Evolutionary conservation across 768 basidiomycete genomes (phyloP), one percentile per base, ranked within the genome.

Genomic region (Clavaria fumosa): DNA sequence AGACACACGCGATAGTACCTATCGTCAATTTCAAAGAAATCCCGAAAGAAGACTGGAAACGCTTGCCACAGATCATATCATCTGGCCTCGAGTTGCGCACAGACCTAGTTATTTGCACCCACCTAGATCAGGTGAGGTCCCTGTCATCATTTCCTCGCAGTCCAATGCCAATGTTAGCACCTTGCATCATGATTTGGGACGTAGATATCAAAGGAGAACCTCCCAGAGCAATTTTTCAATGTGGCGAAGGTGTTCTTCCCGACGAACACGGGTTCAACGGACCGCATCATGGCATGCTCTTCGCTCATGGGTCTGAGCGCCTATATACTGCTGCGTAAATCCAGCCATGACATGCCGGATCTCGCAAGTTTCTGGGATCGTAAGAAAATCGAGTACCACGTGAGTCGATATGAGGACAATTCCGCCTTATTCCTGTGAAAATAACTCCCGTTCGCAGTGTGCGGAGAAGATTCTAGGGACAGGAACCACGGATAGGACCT

Each of bases 11-110:
- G 6, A 23, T 37, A 12, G 36, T 37, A 9, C 36, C 36, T 6
- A 37, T 37, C 12, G 12, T 37, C n/a, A 37, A 11, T 20, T 28
- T 37, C 36, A 37, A 37, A 19, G 36, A 37, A 15, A 12, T 37
- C 12, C n/a, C 36, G 10, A 37, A 37, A 17, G 6, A 24, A 27
- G 36, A 37, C 18, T 37, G 36, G 36, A 37, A 27, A 27, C 21
- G 36, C 5, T 18, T 37, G 17, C 23, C 36, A 5, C 5, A n/a
- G 10, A 37, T 37, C 18, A 24, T 37, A 6, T 37, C 36, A 26
- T 37, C 36, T 27, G 36, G n/a, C n/a, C n/a, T 22, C 23, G 18
- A 9, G 9, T 11, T 11, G 6, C 36, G 36, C 11, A 17, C 24
- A 6, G 18, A 19, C 19, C 6, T 37, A 4, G 36, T 37, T 6